Percentiles rank a stretch among this genome's conserved stretches.
Evolutionary conservation across 2,329 filamentous ascomycete genomes (phyloP).

Genomic region (Diaporthe australafricana): DNA sequence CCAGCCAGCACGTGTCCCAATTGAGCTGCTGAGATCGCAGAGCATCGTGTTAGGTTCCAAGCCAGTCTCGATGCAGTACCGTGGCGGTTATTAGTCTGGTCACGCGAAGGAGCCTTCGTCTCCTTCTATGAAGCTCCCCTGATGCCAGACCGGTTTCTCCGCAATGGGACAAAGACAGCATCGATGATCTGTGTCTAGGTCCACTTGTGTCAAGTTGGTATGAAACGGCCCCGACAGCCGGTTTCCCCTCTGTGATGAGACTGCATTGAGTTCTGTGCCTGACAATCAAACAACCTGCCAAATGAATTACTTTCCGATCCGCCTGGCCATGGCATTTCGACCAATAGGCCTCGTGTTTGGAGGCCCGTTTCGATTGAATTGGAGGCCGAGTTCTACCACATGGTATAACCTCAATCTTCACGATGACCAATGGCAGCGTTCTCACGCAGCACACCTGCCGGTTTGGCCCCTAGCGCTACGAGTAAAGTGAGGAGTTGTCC

Average conservation of each 20-base stretch:
- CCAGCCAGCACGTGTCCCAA: neutral
- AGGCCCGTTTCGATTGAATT: slow-evolving; percentile 28
- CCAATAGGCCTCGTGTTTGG: slow-evolving; percentile 17
- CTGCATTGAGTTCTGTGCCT: slow-evolving; percentile 25
- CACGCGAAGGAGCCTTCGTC: neutral
- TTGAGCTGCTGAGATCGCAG: neutral
- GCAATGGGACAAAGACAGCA: neutral
- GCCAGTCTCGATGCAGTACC: slow-evolving; percentile 14
- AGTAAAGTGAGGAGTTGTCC: slow-evolving; percentile 5
- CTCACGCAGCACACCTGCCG: slow-evolving; percentile 29
- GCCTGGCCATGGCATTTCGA: slow-evolving; percentile 1
- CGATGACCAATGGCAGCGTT: slow-evolving; percentile 25
- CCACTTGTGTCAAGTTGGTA: slow-evolving; percentile 24
- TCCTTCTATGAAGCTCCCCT: neutral
- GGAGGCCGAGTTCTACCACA: slow-evolving; percentile 24
- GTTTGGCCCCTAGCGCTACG: slow-evolving; percentile 27
- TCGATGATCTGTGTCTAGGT: slow-evolving; percentile 15
- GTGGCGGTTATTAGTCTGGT: neutral
- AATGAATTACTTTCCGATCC: slow-evolving; percentile 20
- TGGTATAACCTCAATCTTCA: slow-evolving; percentile 23
- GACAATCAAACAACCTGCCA: slow-evolving; percentile 24
- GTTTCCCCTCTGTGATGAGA: slow-evolving; percentile 25
- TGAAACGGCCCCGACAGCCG: slow-evolving; percentile 26
- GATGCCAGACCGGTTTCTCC: slow-evolving; percentile 9
- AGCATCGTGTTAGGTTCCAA: neutral